phyloP scores from a whole-genome alignment of 371 early-diverging fungal species.

The Capillidium rhysosporum region DNA sequence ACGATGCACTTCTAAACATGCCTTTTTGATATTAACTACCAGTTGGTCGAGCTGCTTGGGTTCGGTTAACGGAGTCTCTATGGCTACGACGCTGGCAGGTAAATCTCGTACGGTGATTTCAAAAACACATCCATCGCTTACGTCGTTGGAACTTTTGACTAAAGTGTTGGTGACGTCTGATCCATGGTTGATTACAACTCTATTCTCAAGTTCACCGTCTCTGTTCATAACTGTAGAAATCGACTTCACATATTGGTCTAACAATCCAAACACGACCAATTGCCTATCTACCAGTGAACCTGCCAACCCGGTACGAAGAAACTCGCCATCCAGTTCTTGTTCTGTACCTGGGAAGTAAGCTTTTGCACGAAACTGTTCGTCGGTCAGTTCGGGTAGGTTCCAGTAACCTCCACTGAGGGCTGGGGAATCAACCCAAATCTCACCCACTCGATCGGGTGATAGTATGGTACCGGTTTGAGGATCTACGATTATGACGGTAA shows the following conservation, averaged over 20 bases:
- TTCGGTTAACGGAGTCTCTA: neutral
- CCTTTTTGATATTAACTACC: neutral
- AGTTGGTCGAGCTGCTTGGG: neutral
- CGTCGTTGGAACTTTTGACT: slow-evolving; percentile 20
- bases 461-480: slow-evolving; percentile 55
- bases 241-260: slow-evolving; percentile 8
- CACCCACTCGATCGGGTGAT: slow-evolving; percentile 54
- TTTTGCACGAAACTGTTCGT: slow-evolving; percentile 46
- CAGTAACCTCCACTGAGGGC: slow-evolving; percentile 60
- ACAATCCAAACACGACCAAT: slow-evolving; percentile 45
- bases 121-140: neutral
- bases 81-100: neutral
- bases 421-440: slow-evolving; percentile 64
- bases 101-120: neutral
- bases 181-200: neutral
- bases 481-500: slow-evolving; percentile 59
- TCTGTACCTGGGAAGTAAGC: slow-evolving; percentile 28
- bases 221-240: neutral
- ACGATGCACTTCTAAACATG: neutral
- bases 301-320: slow-evolving; percentile 56
- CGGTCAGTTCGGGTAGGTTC: slow-evolving; percentile 49
- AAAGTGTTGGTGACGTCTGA: slow-evolving; percentile 29
- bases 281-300: slow-evolving; percentile 55
- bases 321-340: slow-evolving; percentile 21
- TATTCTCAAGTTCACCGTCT: no score